A percentile compares a stretch with the other conserved stretches of the same genome.
Conservation (phyloP, 306 rosid genomes). For the Gynostemma pentaphyllum region DNA sequence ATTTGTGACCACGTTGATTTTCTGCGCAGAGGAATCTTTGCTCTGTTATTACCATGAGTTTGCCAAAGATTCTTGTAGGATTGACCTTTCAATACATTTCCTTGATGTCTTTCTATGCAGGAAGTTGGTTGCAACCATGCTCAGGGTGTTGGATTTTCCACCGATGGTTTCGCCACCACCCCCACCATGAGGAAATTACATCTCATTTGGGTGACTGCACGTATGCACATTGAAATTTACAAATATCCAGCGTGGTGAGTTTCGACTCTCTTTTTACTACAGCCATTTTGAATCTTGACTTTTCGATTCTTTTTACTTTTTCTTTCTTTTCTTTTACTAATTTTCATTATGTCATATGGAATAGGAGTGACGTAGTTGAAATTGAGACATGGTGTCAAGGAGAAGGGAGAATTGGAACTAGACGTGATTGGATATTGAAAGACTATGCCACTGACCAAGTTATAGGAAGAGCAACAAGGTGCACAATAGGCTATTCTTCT, state of each 20-base stretch:
- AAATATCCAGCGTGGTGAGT: conserved; percentile 89
- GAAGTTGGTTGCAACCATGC: conserved; percentile 99
- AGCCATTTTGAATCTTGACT: conserved; percentile 3
- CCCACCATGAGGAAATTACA: conserved; percentile 84
- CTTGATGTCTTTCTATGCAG: conserved; percentile 31
- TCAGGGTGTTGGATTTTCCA: conserved; percentile 88
- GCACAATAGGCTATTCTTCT: background rate
- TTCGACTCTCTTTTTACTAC: conserved; percentile 18
- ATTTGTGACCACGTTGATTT: background rate
- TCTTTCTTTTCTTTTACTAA: background rate
- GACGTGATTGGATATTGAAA: conserved; percentile 88
- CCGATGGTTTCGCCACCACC: conserved; percentile 91
- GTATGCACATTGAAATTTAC: conserved; percentile 96
- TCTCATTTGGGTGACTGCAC: conserved; percentile 98
- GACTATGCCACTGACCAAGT: conserved; percentile 60
- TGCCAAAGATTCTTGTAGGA: background rate
- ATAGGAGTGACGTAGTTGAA: conserved; percentile 95
- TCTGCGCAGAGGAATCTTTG: background rate
- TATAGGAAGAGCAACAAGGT: conserved; percentile 98
- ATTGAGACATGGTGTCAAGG: conserved; percentile 93
- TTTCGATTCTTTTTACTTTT: background rate
- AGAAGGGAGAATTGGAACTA: conserved; percentile 86
- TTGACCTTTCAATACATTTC: background rate
- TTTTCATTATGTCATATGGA: conserved; percentile 11
- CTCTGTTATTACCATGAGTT: background rate